Base-by-base conservation (phyloP, 1,139 yeast species). In the Debaryomyces singareniensis region DNA sequence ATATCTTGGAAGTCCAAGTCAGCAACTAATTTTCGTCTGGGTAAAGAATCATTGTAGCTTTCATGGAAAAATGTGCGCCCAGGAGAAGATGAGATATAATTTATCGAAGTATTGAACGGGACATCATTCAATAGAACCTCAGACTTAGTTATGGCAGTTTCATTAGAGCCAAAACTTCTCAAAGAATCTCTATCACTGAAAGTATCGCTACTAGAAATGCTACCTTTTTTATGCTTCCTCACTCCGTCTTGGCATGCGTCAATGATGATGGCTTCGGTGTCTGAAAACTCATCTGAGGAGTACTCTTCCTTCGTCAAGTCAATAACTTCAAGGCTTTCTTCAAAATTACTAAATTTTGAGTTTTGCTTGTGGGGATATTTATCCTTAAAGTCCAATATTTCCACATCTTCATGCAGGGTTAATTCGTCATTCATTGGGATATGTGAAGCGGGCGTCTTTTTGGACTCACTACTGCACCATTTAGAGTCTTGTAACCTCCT, bases 401-500 rank as follows among this genome's bases (percentile, higher is more conserved):
- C 21, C 7, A 18, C 9, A n/a, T 18, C 21, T 7, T 18, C 21
- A 7, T 18, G 7, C n/a, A 7, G 7, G 9, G 21, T 7, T 18
- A 18, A 7, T 7, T 7, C 21, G n/a, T 18, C 21, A 7, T 18
- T n/a, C 7, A 18, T 7, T n/a, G n/a, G n/a, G n/a, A n/a, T n/a
- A n/a, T n/a, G n/a, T n/a, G n/a, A n/a, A n/a, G n/a, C n/a, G n/a
- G n/a, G n/a, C n/a, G 39, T n/a, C 13, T 13, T 13, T 6, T 12
- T 10, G 25, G 25, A 23, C 7, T 23, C 7, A 13, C 13, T 23
- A 7, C 13, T 23, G 25, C 91, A 82, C 71, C 77, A 69, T 39
- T 71, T 71, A 4, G 69, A 55, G 45, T 81, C 91, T 13, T 55
- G 47, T 5, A 65, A 49, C 33, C 95, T 57, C 38, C 82, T 55